Base-by-base conservation (phyloP, 164 flowering plant genomes). In the Annona cherimola region DNA sequence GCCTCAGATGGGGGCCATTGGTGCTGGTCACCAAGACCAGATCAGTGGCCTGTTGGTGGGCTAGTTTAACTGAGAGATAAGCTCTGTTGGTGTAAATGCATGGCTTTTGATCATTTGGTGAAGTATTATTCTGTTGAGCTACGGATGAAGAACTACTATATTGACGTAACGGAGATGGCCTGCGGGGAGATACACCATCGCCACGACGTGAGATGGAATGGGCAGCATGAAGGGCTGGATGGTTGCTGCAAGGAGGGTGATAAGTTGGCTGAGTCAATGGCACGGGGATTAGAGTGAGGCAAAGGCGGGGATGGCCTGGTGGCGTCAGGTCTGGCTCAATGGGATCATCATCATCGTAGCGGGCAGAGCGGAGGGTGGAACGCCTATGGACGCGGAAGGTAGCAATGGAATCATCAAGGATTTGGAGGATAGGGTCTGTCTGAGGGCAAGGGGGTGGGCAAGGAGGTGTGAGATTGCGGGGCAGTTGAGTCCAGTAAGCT, bases 371-470 rank as follows among this genome's bases (percentile, higher is more conserved):
- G 40, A 88, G 87, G 71, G 91, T 82, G 66, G 96, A 93, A 8
- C 90, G 94, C n/a, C 97, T 76, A 77, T 89, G 94, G 68, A 88
- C 86, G 19, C 98, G 84, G 67, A 86, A 86, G 41, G 84, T 88
- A 74, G 96, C 92, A 9, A 94, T 94, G 77, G 98, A 94, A 76
- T 91, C 92, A 67, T 94, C 98, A 42, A 94, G 90, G 68, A 92
- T 92, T 55, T 83, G 88, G 61, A 94, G 88, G 67, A 86, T 75
- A 2, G 98, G 97, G 66, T 73, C 68, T 0, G 70, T 67, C 66
- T 82, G 86, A 74, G 61, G 83, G 80, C 78, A 74, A 26, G 86
- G 73, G 45, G 77, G 70, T 5, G 80, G 65, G 72, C 75, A 71
- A 19, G 77, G 86, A 1, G 77, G 79, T 67, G 81, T 79, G 6